Conservation (phyloP, 306 rosid genomes). For the Rosa rugosa region DNA sequence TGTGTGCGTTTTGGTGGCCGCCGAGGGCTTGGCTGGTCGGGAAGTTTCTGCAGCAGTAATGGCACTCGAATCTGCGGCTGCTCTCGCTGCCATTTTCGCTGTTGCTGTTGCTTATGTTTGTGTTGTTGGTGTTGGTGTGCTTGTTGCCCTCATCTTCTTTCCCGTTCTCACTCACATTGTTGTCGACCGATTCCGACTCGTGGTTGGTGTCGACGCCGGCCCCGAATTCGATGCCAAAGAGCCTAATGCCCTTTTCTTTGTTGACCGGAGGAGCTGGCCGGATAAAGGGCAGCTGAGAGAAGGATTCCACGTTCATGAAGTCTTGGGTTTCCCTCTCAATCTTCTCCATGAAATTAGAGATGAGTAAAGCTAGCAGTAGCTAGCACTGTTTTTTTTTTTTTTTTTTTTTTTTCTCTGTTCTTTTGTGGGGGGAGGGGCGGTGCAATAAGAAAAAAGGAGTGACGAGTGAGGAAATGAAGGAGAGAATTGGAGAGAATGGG, state of each 20-base stretch:
- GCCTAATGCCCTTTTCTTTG: slow-evolving; percentile 67
- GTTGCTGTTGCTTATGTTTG: slow-evolving; percentile 10
- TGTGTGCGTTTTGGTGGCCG: slow-evolving; percentile 95
- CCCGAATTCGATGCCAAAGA: slow-evolving; percentile 79
- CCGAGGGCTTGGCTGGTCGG: slow-evolving; percentile 95
- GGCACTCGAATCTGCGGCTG: slow-evolving; percentile 84
- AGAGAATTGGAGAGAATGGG: slow-evolving; percentile 10
- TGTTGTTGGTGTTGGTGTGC: slow-evolving; percentile 28
- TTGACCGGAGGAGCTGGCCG: slow-evolving; percentile 66
- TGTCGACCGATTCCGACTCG: slow-evolving; percentile 38
- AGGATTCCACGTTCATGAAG: slow-evolving; percentile 92
- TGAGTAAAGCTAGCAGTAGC: background rate
- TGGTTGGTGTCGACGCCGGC: slow-evolving; percentile 11
- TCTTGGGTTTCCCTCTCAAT: slow-evolving; percentile 75
- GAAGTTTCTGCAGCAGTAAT: slow-evolving; percentile 90
- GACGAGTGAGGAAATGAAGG: background rate
- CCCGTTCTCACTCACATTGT: slow-evolving; percentile 25
- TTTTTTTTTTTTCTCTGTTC: background rate
- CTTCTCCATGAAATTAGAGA: slow-evolving; percentile 61
- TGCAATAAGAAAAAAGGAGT: background rate
- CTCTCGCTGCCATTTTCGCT: slow-evolving; percentile 38
- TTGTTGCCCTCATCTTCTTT: slow-evolving; percentile 25
- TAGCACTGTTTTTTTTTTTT: background rate
- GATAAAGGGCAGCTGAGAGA: slow-evolving; percentile 95
- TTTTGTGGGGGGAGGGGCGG: background rate